phyloP scores from a whole-genome alignment of 1,139 yeast genomes.

The Protomyces arabidopsidicola region DNA sequence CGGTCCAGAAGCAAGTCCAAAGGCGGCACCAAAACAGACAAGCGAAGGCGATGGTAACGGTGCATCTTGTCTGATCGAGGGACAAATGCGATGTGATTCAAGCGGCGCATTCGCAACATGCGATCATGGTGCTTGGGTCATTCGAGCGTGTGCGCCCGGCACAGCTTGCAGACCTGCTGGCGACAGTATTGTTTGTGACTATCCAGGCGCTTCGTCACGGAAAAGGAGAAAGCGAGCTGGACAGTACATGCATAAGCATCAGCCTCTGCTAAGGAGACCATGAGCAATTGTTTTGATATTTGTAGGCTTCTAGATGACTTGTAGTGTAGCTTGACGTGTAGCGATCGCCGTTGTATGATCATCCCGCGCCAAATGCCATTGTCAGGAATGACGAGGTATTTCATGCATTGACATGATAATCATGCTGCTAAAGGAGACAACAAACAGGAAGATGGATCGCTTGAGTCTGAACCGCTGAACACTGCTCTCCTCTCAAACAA shows the following conservation, averaged over 20 bases:
- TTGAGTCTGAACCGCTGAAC: too few relatives aligned
- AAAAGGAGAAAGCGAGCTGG: not conserved
- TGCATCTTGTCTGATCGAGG: not conserved
- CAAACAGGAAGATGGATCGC: too few relatives aligned
- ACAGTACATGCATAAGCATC: not conserved
- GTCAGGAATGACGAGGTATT: too few relatives aligned
- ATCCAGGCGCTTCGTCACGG: not conserved
- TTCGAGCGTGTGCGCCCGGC: slow-evolving; percentile 10
- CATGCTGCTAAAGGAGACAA: too few relatives aligned
- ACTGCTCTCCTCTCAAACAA: too few relatives aligned
- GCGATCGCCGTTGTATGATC: too few relatives aligned
- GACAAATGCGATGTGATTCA: not conserved
- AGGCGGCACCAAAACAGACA: not conserved
- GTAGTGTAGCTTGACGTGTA: too few relatives aligned
- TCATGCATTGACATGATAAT: too few relatives aligned
- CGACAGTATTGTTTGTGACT: slow-evolving; percentile 41
- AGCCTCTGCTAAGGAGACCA: not conserved
- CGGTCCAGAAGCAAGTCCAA: not conserved
- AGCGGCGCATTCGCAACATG: not conserved
- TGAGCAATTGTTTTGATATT: too few relatives aligned
- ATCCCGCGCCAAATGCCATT: too few relatives aligned
- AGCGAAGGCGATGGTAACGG: not conserved
- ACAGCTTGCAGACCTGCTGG: not conserved
- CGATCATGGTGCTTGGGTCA: slow-evolving; percentile 5
- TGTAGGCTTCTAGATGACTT: too few relatives aligned